Base-by-base conservation (phyloP, 495 filamentous ascomycete genomes). In the Xylaria sp. region DNA sequence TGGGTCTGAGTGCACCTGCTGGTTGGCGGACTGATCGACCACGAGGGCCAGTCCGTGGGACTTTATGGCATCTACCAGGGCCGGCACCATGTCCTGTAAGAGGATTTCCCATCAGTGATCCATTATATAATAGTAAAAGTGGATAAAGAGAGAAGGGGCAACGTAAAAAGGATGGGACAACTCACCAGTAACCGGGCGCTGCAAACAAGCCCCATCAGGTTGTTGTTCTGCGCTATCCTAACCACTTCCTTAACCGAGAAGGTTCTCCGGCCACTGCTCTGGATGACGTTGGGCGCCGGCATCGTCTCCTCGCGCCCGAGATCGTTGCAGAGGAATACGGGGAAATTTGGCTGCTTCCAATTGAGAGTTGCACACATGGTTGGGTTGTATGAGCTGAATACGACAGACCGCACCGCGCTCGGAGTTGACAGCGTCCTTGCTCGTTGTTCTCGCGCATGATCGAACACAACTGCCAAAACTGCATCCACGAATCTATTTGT, bases 301-400 rank as follows among this genome's bases (percentile, higher is more conserved):
- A 72, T 80, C 73, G 33, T 73, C 73, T 77, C 87, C 73, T 77
- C 82, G 78, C 87, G 78, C 75, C 93, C 94, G 61, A 98, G 88
- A 65, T 97, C 93, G 78, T 98, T 98, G 83, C 94, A 97, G 59
- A 97, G 87, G 69, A 99, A 91, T 1, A 98, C 93, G 0, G 96
- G 97, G 76, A 97, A 99, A 74, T 98, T 99, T 14, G 96, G 96
- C 79, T 99, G 96, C 80, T 99, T 99, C 97, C 97, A 99, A 79
- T 98, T 98, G 64, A 99, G 76, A 5, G 95, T 93, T 44, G 92
- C 94, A 80, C 96, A 99, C 37, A 98, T 88, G 73, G 91, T 92
- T 14, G 91, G 83, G 77, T 97, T 97, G 72, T 93, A 97, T 8
- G 92, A 94, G 70, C 93, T 95, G 79, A 98, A 97, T 29, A 98